Conservation (phyloP, 805 yeast species). For the Candida tammaniensis region DNA sequence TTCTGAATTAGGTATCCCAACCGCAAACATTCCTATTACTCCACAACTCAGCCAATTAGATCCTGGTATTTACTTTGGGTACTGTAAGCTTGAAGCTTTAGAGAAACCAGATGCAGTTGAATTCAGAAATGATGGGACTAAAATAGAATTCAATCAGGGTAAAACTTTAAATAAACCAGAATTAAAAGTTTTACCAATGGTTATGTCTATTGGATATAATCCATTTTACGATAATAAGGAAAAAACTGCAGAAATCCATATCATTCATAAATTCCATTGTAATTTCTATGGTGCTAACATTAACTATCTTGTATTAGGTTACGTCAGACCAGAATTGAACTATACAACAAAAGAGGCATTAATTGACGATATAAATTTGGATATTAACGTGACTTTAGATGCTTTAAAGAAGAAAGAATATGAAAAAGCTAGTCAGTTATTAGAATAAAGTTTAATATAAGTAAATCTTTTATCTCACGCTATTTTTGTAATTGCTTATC, state of each 20-base stretch:
- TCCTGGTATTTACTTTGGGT: slow-evolving; percentile 92
- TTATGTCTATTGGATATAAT: slow-evolving; percentile 94
- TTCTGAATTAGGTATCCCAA: slow-evolving; percentile 88
- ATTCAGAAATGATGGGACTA: slow-evolving; percentile 21
- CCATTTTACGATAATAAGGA: slow-evolving; percentile 81
- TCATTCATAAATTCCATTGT: slow-evolving; percentile 65
- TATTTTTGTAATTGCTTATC: no score
- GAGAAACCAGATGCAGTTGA: slow-evolving; percentile 14
- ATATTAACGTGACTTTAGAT: slow-evolving; percentile 64
- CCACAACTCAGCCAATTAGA: slow-evolving; percentile 42
- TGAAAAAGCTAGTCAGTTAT: slow-evolving; percentile 3
- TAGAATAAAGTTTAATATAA: no score
- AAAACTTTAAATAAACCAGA: slow-evolving; percentile 39
- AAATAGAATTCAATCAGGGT: slow-evolving; percentile 60
- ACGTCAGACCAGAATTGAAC: slow-evolving; percentile 85
- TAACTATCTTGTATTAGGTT: slow-evolving; percentile 73
- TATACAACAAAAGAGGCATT: slow-evolving; percentile 83
- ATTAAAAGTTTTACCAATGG: slow-evolving; percentile 70
- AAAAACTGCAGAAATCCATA: slow-evolving; percentile 85
- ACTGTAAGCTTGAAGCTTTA: slow-evolving; percentile 38
- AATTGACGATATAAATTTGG: slow-evolving; percentile 78
- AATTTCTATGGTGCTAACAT: slow-evolving; percentile 83
- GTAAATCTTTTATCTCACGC: no score
- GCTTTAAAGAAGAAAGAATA: slow-evolving; percentile 32
- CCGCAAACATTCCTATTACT: slow-evolving; percentile 80